These are phyloP conservation scores for Ophiostoma populinum DNA, from an alignment of 2,329 filamentous ascomycete genomes.

Conservation along the genomic window DNA sequence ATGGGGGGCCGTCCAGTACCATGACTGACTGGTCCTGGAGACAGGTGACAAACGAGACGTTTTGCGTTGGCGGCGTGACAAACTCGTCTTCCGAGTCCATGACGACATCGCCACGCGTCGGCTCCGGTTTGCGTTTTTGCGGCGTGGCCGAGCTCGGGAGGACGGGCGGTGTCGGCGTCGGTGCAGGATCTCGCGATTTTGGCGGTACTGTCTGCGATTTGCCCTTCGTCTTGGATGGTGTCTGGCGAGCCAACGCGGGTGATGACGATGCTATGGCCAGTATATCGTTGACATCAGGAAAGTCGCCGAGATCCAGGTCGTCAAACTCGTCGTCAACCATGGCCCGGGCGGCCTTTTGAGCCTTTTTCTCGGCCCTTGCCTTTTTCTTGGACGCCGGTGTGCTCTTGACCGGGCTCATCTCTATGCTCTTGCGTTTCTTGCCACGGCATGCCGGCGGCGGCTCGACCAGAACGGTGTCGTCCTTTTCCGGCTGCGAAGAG, in stretches of 20 bases:
- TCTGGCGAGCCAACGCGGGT: constrained; percentile 11
- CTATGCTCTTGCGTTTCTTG: constrained; percentile 35
- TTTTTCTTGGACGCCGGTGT: background rate
- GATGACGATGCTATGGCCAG: constrained; percentile 23
- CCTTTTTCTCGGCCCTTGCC: constrained; percentile 13
- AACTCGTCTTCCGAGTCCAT: constrained; percentile 42
- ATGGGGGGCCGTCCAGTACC: background rate
- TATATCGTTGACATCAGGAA: constrained; percentile 35
- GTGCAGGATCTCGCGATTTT: background rate
- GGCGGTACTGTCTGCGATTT: background rate
- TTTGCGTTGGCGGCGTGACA: constrained; percentile 22
- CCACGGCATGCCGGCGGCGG: constrained; percentile 20
- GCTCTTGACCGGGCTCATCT: constrained; percentile 17
- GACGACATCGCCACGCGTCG: constrained; percentile 21
- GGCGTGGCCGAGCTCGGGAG: constrained; percentile 4
- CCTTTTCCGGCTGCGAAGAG: constrained; percentile 24
- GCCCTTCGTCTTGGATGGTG: background rate
- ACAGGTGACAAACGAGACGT: constrained; percentile 17
- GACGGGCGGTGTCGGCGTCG: no score
- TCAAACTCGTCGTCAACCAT: constrained; percentile 12
- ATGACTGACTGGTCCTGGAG: constrained; percentile 4
- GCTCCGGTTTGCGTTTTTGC: constrained; percentile 7
- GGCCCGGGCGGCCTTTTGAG: constrained; percentile 1
- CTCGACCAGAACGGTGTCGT: constrained; percentile 22
- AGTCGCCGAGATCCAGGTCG: constrained; percentile 23